Conservation (phyloP, 75 land plant species). For the Pseudotsuga menziesii region DNA sequence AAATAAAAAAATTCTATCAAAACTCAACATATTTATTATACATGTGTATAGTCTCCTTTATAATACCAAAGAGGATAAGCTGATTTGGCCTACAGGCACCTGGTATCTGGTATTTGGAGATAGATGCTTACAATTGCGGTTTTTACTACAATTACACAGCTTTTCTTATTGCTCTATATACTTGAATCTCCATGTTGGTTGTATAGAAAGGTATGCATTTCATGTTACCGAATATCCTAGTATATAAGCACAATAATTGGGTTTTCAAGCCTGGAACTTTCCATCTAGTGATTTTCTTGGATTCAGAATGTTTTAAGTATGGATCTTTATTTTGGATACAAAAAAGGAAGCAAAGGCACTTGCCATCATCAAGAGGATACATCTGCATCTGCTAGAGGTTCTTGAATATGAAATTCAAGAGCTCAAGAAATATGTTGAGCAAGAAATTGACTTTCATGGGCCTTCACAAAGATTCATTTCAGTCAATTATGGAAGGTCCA, state of each 20-base stretch:
- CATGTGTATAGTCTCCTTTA: neutral
- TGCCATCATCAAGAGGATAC: constrained; percentile 44
- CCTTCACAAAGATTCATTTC: constrained; percentile 14
- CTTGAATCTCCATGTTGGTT: constrained; percentile 90
- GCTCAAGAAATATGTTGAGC: no score
- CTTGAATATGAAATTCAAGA: no score
- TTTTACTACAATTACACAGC: constrained; percentile 64
- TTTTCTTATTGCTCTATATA: constrained; percentile 51
- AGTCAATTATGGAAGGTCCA: constrained; percentile 64
- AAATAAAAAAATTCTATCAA: no score
- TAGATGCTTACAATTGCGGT: constrained; percentile 87
- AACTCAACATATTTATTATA: neutral
- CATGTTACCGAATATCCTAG: neutral
- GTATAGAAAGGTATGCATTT: constrained; percentile 35
- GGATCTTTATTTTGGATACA: no score
- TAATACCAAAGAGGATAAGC: no score
- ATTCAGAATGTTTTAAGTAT: no score
- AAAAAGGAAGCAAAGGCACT: constrained; percentile 48
- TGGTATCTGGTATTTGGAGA: constrained; percentile 81
- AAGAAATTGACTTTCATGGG: no score
- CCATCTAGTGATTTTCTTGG: no score
- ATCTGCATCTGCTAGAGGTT: constrained; percentile 46
- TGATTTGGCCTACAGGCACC: no score
- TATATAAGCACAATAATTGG: neutral
- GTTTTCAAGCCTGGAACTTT: no score